Base-by-base conservation (phyloP, 23 red algal genomes). In the Rhodosorus marinus region DNA sequence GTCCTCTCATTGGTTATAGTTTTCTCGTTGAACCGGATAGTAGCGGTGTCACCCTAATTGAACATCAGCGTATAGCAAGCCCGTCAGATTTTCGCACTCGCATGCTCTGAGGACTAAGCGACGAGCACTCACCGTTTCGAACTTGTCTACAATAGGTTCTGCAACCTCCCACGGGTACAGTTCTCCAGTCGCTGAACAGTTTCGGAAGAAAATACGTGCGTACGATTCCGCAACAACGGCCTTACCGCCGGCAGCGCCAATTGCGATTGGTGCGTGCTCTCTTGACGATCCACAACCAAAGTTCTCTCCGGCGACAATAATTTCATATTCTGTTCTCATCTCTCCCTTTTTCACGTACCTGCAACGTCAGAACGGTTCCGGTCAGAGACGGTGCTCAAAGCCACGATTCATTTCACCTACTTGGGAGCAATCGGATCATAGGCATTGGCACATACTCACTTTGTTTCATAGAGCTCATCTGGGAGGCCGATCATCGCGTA, bases 131-230 rank as follows among this genome's bases (percentile, higher is more conserved):
- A n/a, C n/a, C 21, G 77, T 94, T 22, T 54, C 31, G 49, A 94
- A 94, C 23, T 70, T 29, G 4, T 94, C 67, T 4, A 83, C 70
- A 8, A 94, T 61, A 6, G 64, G 24, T 7, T 40, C 9, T 21
- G 33, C 27, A 30, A 65, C 64, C 33, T 82, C 69, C 87, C 76
- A 82, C 8, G 87, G 87, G 68, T 94, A 94, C 21, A 94, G 62
- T 38, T 94, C 87, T 14, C 87, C 87, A 5, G 87, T 94, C 0
- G 87, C 76, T 21, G 87, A 94, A 43, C 87, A 94, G 59, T 94
- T 94, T 29, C 87, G 60, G 35, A 84, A 83, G 67, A 64, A 73
- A 34, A 83, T 83, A 8, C 78, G 55, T 0, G 78, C 78, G 43
- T 73, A 83, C 52, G 54, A 62, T 35, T 60, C 54, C 4, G 66